Conservation (phyloP, 495 filamentous ascomycete species). For the Lophiotrema nucula region DNA sequence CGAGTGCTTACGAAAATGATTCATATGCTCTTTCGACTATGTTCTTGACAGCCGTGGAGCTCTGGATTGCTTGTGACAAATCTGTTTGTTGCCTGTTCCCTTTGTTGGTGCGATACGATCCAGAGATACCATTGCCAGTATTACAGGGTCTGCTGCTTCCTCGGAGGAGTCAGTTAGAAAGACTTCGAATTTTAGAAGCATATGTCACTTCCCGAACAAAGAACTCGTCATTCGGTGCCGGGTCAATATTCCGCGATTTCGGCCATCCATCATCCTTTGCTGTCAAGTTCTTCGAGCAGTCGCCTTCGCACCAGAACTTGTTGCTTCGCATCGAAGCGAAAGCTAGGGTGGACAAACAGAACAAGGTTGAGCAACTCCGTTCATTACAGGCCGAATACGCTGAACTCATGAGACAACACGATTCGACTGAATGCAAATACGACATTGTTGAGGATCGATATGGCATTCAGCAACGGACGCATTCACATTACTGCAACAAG, state of each 20-base stretch:
- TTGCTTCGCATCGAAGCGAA: constrained; percentile 41
- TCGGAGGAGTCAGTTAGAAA: constrained; percentile 48
- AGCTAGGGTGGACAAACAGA: constrained; percentile 35
- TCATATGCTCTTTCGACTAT: constrained; percentile 61
- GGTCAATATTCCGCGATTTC: constrained; percentile 43
- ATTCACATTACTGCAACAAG: constrained; percentile 37
- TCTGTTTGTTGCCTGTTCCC: constrained; percentile 43
- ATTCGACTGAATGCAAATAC: constrained; percentile 39
- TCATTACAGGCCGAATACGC: constrained; percentile 40
- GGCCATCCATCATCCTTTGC: constrained; percentile 47
- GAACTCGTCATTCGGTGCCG: constrained; percentile 17
- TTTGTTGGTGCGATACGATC: constrained; percentile 53
- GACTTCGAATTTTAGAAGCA: constrained; percentile 49
- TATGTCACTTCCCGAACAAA: constrained; percentile 47
- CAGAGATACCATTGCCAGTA: constrained; percentile 45
- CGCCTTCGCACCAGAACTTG: constrained; percentile 46
- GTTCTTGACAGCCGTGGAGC: constrained; percentile 58
- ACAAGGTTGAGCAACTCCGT: constrained; percentile 50
- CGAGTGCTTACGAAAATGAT: too few species aligned
- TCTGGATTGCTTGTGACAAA: constrained; percentile 64
- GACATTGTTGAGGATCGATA: constrained; percentile 7
- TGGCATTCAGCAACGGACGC: constrained; percentile 20
- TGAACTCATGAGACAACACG: constrained; percentile 35
- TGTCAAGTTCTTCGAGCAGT: constrained; percentile 54
- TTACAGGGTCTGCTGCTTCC: constrained; percentile 54